Evolutionary conservation across 495 filamentous ascomycete genomes (phyloP), one percentile per base, ranked within the genome.

Genomic region (Chaetomium fimeti): DNA sequence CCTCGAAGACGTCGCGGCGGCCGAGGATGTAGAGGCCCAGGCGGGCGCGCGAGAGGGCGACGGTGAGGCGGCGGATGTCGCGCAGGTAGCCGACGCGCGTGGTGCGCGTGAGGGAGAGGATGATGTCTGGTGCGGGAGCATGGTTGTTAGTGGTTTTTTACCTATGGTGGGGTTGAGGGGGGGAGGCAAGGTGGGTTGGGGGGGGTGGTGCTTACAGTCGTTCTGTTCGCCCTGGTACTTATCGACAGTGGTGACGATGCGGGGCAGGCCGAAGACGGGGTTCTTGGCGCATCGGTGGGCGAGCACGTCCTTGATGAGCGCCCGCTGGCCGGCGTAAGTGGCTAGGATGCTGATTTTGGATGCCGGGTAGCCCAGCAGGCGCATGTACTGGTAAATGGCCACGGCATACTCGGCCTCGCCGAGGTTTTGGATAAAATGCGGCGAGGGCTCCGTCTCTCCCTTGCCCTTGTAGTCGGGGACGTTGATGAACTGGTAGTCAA

Each of bases 211-310:
- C 90, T 85, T 79, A 95, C 92, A 98, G 71, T 97, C 94, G 77
- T 98, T 99, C 78, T 99, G 94, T 81, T 98, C 95, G 67, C 94
- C 94, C 79, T 99, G 94, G 69, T 97, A 99, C 75, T 95, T 96
- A 76, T 99, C 94, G 60, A 99, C 95, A 20, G 95, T 98, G 1
- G 89, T 91, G 28, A 99, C 91, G 53, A 90, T 87, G 74, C 88
- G 89, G 45, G 94, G 94, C 78, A 97, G 77, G 13, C 95, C 93
- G 77, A 99, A 99, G 29, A 99, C 77, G 3, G 86, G 76, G 66
- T 90, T 95, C 70, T 86, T 89, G 12, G 84, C 84, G 70, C 94
- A 98, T 36, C 94, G 83, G 71, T 96, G 90, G n/a, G 74, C 80
- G 55, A 99, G 73, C 8, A 98, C 91, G 78, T 99, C 94, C 68